Base-by-base conservation (phyloP, 352 stramenopile genomes). In the Blastocystis sp. region DNA sequence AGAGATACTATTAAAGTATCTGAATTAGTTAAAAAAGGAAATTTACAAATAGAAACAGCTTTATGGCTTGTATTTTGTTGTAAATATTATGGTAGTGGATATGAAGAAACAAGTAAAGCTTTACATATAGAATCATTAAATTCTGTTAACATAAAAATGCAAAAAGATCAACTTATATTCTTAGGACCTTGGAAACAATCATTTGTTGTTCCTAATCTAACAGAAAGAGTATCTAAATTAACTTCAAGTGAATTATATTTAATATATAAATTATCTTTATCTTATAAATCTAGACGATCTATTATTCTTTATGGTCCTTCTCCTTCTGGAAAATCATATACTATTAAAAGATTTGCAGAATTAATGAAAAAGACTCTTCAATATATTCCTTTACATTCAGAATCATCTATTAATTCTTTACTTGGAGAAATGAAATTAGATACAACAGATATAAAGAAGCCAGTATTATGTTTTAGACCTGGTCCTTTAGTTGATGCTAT, bases 1-100 rank as follows among this genome's bases (percentile, higher is more conserved):
- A 18, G 45, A 45, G 25, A 46, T 52, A n/a, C 19, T 16, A 10
- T 55, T 30, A 55, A 46, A 19, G n/a, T n/a, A n/a, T n/a, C n/a
- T n/a, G n/a, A n/a, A n/a, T n/a, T n/a, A n/a, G n/a, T n/a, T n/a
- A n/a, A n/a, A n/a, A n/a, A n/a, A n/a, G n/a, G n/a, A n/a, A n/a
- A n/a, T n/a, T n/a, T n/a, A n/a, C n/a, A n/a, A n/a, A n/a, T n/a
- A n/a, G n/a, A n/a, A n/a, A n/a, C n/a, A n/a, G n/a, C n/a, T n/a
- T n/a, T n/a, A n/a, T n/a, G n/a, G n/a, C n/a, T n/a, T n/a, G n/a
- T n/a, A n/a, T n/a, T n/a, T n/a, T n/a, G n/a, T n/a, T n/a, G n/a
- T n/a, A n/a, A n/a, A n/a, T n/a, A n/a, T n/a, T n/a, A n/a, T n/a
- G n/a, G n/a, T n/a, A n/a, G n/a, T n/a, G n/a, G n/a, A n/a, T n/a